These are phyloP conservation scores for Vigna unguiculata DNA, from an alignment of 306 rosid species.

Conservation along the genomic window DNA sequence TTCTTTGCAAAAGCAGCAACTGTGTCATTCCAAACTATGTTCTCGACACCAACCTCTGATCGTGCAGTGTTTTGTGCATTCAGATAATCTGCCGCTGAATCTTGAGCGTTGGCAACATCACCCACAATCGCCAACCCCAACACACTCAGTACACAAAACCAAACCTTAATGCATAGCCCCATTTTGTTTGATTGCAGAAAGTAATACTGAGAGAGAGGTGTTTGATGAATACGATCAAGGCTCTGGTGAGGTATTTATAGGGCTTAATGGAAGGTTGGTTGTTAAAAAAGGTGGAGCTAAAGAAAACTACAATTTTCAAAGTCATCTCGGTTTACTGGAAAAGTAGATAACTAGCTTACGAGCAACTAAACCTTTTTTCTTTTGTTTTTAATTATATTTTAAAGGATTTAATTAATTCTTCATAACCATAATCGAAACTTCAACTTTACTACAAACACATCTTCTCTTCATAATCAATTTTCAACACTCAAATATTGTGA, in stretches of 20 bases:
- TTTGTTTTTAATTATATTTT: too few relatives aligned
- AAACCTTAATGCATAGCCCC: not conserved
- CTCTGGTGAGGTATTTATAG: not conserved
- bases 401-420: too few relatives aligned
- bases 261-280: too few relatives aligned
- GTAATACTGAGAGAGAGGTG: not conserved
- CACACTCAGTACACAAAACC: not conserved
- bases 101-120: slow-evolving; percentile 37
- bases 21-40: slow-evolving; percentile 36
- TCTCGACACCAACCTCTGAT: slow-evolving; percentile 38
- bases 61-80: slow-evolving; percentile 51
- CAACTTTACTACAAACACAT: too few relatives aligned
- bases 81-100: slow-evolving; percentile 40
- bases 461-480: too few relatives aligned
- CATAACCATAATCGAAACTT: too few relatives aligned
- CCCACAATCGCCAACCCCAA: slow-evolving; percentile 7
- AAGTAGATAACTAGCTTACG: too few relatives aligned
- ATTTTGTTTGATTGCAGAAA: not conserved
- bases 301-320: too few relatives aligned
- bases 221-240: not conserved
- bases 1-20: slow-evolving; percentile 45
- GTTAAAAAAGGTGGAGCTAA: too few relatives aligned
- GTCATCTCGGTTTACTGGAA: too few relatives aligned
- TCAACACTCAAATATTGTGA: too few relatives aligned
- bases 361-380: too few relatives aligned